A percentile compares a stretch with the other conserved stretches of the same genome.
phyloP scores from a whole-genome alignment of 306 rosid genomes.

The Pterocarpus macrocarpus region DNA sequence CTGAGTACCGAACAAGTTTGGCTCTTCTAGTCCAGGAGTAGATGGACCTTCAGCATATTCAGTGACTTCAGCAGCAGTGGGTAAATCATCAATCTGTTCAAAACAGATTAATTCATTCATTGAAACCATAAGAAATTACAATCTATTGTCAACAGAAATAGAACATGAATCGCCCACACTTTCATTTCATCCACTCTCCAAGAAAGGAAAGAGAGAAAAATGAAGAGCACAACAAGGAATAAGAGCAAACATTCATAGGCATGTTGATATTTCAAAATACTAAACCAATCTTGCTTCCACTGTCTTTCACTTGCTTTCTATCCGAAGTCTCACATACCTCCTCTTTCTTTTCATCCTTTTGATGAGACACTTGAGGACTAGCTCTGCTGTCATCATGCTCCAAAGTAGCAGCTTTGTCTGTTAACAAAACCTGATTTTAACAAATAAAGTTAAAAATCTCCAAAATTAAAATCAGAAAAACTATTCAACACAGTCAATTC shows the following conservation, averaged over 20 bases:
- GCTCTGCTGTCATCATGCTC: conserved; percentile 61
- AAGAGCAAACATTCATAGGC: conserved; percentile 21
- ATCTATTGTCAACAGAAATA: conserved; percentile 12
- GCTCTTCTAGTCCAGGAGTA: conserved; percentile 75
- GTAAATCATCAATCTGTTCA: conserved; percentile 63
- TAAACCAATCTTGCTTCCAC: conserved; percentile 55
- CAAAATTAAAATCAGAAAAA: conserved; percentile 39
- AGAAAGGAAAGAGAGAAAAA: conserved; percentile 20
- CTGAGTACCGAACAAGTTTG: conserved; percentile 61
- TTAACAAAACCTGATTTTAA: conserved; percentile 74
- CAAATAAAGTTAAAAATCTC: conserved; percentile 39
- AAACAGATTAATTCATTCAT: conserved; percentile 41
- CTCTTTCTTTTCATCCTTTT: conserved; percentile 60
- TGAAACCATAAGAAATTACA: conserved; percentile 31
- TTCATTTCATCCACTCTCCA: conserved; percentile 36
- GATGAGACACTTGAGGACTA: conserved; percentile 54
- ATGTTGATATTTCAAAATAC: conserved; percentile 32
- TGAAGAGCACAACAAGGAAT: background rate
- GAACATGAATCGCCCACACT: conserved; percentile 1
- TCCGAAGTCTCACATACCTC: conserved; percentile 57
- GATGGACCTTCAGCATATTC: conserved; percentile 73
- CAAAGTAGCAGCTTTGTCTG: conserved; percentile 65
- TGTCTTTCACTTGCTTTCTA: conserved; percentile 49
- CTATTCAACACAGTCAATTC: conserved; percentile 2
- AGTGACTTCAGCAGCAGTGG: conserved; percentile 48